Percentiles rank a stretch among this genome's conserved stretches.
Evolutionary conservation across 2,329 filamentous ascomycete species (phyloP).

Genomic region (Pseudonectria foliicola): DNA sequence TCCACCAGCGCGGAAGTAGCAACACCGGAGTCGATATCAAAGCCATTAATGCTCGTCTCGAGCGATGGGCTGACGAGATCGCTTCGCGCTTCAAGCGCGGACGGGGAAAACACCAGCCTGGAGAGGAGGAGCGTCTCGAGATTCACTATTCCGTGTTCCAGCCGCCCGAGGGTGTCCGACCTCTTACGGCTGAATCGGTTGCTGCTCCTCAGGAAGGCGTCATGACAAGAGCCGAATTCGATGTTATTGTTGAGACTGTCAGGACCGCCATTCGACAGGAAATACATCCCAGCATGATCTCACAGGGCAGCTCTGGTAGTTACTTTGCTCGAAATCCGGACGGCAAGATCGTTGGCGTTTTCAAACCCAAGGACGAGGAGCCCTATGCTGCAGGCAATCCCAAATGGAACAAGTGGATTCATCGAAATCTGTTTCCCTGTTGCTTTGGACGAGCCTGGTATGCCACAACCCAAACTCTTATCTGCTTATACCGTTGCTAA

Average conservation of each 20-base stretch:
- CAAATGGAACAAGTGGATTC: constrained; percentile 99
- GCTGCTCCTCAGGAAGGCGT: constrained; percentile 56
- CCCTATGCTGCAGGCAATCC: constrained; percentile 95
- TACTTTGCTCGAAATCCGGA: constrained; percentile 92
- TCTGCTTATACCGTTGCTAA: constrained; percentile 7
- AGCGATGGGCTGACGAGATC: constrained; percentile 97
- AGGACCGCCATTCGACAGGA: constrained; percentile 81
- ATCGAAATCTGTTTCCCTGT: constrained; percentile 93
- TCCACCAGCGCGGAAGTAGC: constrained; percentile 47
- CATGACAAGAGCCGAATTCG: constrained; percentile 76
- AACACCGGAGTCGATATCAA: constrained; percentile 95
- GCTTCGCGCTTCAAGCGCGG: constrained; percentile 91
- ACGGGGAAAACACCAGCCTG: constrained; percentile 61
- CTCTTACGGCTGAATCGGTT: constrained; percentile 68
- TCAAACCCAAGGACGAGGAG: constrained; percentile 98
- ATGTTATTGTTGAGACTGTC: constrained; percentile 85
- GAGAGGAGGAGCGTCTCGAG: constrained; percentile 81
- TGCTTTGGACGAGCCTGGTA: constrained; percentile 89
- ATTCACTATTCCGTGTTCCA: constrained; percentile 98
- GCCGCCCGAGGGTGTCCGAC: constrained; percentile 77
- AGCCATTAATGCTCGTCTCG: constrained; percentile 90
- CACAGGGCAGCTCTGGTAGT: constrained; percentile 93
- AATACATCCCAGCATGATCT: constrained; percentile 90
- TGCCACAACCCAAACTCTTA: constrained; percentile 15
- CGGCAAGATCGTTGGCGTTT: constrained; percentile 93